Evolutionary conservation across 1,284 basidiomycete species (phyloP).

Genomic region (Flammula alnicola): DNA sequence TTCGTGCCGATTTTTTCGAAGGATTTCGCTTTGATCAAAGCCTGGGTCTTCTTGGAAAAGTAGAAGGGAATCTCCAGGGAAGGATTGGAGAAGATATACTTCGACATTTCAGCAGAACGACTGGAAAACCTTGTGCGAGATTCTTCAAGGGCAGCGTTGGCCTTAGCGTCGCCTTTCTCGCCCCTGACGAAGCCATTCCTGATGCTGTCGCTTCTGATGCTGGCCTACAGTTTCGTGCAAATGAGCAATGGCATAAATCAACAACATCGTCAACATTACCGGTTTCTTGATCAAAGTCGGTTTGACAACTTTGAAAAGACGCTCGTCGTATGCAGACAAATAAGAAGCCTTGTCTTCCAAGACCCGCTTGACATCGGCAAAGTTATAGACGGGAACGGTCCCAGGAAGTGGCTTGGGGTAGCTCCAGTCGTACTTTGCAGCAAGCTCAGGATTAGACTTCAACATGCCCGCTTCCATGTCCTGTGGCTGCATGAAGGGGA

Average conservation of each 20-base stretch:
- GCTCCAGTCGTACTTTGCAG: constrained; percentile 53
- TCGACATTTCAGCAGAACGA: constrained; percentile 12
- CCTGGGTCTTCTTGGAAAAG: constrained; percentile 42
- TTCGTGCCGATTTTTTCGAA: constrained; percentile 37
- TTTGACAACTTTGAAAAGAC: constrained; percentile 29
- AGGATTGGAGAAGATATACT: constrained; percentile 20
- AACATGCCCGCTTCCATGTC: constrained; percentile 44
- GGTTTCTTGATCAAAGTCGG: constrained; percentile 21
- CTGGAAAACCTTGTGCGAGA: constrained; percentile 14
- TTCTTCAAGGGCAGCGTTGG: not conserved
- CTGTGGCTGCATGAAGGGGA: constrained; percentile 64
- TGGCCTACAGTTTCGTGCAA: not conserved
- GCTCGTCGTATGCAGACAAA: constrained; percentile 35
- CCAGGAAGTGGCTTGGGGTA: constrained; percentile 38
- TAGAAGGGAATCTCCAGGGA: constrained; percentile 33
- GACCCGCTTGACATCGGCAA: constrained; percentile 40
- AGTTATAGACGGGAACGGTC: constrained; percentile 34
- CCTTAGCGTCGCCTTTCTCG: constrained; percentile 5
- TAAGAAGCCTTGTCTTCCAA: constrained; percentile 35
- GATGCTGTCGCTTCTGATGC: not conserved
- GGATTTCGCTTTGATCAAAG: constrained; percentile 44
- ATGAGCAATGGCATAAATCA: not conserved
- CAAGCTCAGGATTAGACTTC: constrained; percentile 32
- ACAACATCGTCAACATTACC: constrained; percentile 14
- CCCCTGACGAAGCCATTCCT: not conserved